These are phyloP conservation scores for Isabelozyma rhagii DNA, from an alignment of 805 yeast genomes.

Conservation along the genomic window DNA sequence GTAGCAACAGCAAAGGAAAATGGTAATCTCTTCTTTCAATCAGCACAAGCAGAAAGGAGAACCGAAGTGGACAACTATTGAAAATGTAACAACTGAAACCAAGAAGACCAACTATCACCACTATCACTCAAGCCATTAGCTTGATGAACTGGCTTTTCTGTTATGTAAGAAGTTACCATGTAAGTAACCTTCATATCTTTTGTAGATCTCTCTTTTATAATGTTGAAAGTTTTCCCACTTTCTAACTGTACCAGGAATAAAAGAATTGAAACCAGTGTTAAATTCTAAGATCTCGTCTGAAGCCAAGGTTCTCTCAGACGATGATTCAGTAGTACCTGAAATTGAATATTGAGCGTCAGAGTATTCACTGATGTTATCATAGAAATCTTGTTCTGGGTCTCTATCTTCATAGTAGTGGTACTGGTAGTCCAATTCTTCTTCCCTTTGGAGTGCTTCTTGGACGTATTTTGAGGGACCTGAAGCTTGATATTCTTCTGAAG, in stretches of 20 bases:
- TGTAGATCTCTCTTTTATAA: neutral
- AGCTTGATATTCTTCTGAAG: neutral
- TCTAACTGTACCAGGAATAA: neutral
- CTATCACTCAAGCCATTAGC: too few species aligned
- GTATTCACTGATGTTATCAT: neutral
- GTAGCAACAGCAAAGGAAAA: neutral
- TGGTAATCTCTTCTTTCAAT: neutral
- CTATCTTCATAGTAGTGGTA: neutral
- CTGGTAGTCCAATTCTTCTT: neutral
- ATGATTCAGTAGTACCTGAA: neutral
- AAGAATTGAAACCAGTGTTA: neutral
- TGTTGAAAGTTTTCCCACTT: neutral
- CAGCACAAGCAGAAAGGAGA: neutral
- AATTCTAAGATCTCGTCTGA: neutral
- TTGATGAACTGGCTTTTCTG: too few species aligned
- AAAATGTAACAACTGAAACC: neutral
- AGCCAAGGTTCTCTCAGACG: neutral
- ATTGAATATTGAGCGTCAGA: neutral
- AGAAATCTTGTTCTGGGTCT: neutral
- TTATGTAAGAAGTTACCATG: neutral
- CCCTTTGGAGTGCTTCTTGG: neutral
- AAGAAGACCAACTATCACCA: neutral
- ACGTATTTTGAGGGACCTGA: neutral
- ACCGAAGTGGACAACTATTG: neutral
- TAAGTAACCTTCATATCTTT: neutral